Evolutionary conservation across 2,329 filamentous ascomycete species (phyloP).

Genomic region (Arthrobotrys conoides): DNA sequence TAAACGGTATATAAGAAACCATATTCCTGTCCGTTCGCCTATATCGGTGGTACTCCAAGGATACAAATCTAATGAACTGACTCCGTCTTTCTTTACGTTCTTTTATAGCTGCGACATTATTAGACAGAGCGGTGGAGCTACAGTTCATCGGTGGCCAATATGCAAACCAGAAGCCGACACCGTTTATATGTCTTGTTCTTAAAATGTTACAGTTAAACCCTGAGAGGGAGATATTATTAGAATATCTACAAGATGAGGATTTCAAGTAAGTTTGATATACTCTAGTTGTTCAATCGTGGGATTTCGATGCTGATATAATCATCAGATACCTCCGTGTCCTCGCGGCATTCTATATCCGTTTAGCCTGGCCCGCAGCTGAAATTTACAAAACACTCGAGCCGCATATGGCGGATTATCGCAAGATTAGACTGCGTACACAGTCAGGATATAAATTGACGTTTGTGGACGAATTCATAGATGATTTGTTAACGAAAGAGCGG

Average conservation of each 20-base stretch:
- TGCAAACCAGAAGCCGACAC: slow-evolving; percentile 84
- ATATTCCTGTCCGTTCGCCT: slow-evolving; percentile 35
- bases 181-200: slow-evolving; percentile 93
- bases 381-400: slow-evolving; percentile 87
- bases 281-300: neutral
- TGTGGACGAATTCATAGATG: slow-evolving; percentile 94
- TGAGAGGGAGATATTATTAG: slow-evolving; percentile 80
- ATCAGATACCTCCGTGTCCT: slow-evolving; percentile 85
- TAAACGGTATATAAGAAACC: slow-evolving; percentile 74
- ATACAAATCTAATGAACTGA: slow-evolving; percentile 33
- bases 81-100: neutral
- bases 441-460: slow-evolving; percentile 82
- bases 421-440: slow-evolving; percentile 82
- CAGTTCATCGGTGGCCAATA: slow-evolving; percentile 89
- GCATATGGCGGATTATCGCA: slow-evolving; percentile 83
- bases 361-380: slow-evolving; percentile 85
- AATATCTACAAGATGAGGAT: slow-evolving; percentile 83
- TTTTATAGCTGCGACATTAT: slow-evolving; percentile 74
- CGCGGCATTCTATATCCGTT: slow-evolving; percentile 90
- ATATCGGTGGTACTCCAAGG: slow-evolving; percentile 17
- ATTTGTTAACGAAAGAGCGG: slow-evolving; percentile 87
- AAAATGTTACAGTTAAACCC: slow-evolving; percentile 93
- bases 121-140: slow-evolving; percentile 90
- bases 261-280: slow-evolving; percentile 73
- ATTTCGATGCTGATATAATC: neutral